These are phyloP conservation scores for Cladophialophora psammophila DNA, from an alignment of 2,329 filamentous ascomycete species.

Conservation along the genomic window DNA sequence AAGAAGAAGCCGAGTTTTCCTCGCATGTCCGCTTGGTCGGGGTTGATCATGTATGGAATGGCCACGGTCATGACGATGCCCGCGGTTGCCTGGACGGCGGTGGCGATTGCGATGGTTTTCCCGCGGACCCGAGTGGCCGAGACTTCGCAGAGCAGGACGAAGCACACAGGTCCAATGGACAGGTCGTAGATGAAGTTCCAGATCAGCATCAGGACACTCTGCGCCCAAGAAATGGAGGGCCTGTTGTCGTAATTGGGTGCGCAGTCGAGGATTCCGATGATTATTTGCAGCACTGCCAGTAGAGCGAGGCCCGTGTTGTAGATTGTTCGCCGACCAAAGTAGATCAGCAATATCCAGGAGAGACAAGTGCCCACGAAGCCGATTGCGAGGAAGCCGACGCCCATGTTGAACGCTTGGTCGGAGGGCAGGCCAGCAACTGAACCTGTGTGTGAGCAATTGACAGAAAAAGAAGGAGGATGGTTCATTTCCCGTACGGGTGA, in stretches of 20 bases:
- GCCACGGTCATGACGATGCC: slow-evolving; percentile 51
- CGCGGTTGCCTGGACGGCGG: slow-evolving; percentile 49
- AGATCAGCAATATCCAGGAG: slow-evolving; percentile 48
- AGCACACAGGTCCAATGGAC: slow-evolving; percentile 54
- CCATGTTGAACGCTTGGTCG: slow-evolving; percentile 50
- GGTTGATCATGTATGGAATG: slow-evolving; percentile 47
- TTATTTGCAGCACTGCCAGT: slow-evolving; percentile 46
- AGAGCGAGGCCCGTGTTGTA: slow-evolving; percentile 46
- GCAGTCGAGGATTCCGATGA: slow-evolving; percentile 53
- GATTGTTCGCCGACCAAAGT: slow-evolving; percentile 47
- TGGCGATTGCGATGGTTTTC: slow-evolving; percentile 56
- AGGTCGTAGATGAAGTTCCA: slow-evolving; percentile 52
- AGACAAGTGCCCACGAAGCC: slow-evolving; percentile 51
- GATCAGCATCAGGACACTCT: slow-evolving; percentile 49
- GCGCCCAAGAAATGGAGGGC: slow-evolving; percentile 45
- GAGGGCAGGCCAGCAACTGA: slow-evolving; percentile 43
- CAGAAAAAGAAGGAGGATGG: neutral
- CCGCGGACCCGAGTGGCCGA: slow-evolving; percentile 53
- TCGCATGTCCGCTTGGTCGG: slow-evolving; percentile 42
- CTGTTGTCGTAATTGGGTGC: slow-evolving; percentile 45
- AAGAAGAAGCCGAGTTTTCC: slow-evolving; percentile 46
- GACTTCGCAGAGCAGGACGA: slow-evolving; percentile 58
- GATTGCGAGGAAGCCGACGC: slow-evolving; percentile 49
- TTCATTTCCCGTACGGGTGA: slow-evolving; percentile 47
- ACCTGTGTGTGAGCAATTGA: neutral